Base-by-base conservation (phyloP, 306 rosid species). In the Dalbergia oliveri region DNA sequence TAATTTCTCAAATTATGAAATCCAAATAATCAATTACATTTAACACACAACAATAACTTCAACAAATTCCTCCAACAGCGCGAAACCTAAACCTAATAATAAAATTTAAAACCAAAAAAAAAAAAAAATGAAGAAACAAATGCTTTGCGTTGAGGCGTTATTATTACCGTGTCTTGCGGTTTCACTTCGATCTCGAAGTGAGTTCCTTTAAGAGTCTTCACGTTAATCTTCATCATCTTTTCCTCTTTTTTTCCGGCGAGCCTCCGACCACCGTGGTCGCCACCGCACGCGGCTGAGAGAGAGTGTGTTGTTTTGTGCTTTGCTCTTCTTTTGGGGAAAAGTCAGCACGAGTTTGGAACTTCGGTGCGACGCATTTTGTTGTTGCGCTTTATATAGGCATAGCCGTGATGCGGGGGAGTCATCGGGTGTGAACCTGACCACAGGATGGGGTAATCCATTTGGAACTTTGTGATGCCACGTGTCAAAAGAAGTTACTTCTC, bases 181-280 rank as follows among this genome's bases (percentile, higher is more conserved):
- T 87, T 86, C 66, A 87, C 94, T 87, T 90, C 84, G 88, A 92
- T 78, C 79, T 81, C 88, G 59, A 90, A 92, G 87, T 85, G 89
- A 80, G 90, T 84, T 31, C 94, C 94, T 75, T 92, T 92, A 34
- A 90, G 86, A 26, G 97, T 92, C 87, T 90, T 92, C 7, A 92
- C 91, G 71, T 78, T 87, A 84, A 92, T 80, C 97, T 92, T 92
- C 97, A 92, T 92, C 76, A 76, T 12, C 10, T 47, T 47, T 47
- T 12, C 1, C 10, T 47, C 3, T 73, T 23, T 6, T 15, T 10
- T 6, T 33, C 68, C 68, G 21, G 43, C 11, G 21, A 45, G 73
- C 64, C 6, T 60, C 66, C 77, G 69, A 81, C 33, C 60, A 47
- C 78, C 76, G 67, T 37, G 5, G 75, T 49, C 34, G 19, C 77